phyloP scores from a whole-genome alignment of 495 filamentous ascomycete species.

The Lepraria neglecta region DNA sequence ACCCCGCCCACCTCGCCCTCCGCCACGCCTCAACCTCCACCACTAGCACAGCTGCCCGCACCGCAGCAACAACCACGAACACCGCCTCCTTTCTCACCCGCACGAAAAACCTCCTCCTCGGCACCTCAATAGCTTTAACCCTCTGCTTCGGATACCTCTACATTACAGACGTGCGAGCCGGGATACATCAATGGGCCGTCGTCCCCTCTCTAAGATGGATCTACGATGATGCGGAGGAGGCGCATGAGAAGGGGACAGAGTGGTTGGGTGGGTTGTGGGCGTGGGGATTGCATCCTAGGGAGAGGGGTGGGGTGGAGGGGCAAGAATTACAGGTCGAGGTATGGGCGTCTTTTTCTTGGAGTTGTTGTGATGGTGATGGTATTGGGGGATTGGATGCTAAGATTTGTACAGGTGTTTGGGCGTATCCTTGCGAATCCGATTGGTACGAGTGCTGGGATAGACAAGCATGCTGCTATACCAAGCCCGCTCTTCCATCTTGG shows the following conservation, averaged over 20 bases:
- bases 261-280: slow-evolving; percentile 50
- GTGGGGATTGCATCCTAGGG: slow-evolving; percentile 62
- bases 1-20: background rate
- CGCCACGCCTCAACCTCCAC: slow-evolving; percentile 1
- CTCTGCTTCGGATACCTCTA: slow-evolving; percentile 62
- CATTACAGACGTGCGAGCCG: slow-evolving; percentile 82
- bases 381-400: background rate
- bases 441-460: slow-evolving; percentile 85
- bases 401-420: slow-evolving; percentile 54
- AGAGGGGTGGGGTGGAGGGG: slow-evolving; percentile 54
- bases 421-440: slow-evolving; percentile 74
- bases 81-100: background rate
- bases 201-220: slow-evolving; percentile 65
- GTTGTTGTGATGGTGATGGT: background rate
- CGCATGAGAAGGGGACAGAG: slow-evolving; percentile 70
- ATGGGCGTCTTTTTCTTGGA: background rate
- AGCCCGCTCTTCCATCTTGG: slow-evolving; percentile 76
- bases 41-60: background rate
- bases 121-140: slow-evolving; percentile 49
- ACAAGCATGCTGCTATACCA: slow-evolving; percentile 87
- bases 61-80: background rate
- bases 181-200: slow-evolving; percentile 72
- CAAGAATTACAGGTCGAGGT: slow-evolving; percentile 48
- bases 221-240: slow-evolving; percentile 82
- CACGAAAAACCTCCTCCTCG: slow-evolving; percentile 31